Evolutionary conservation across 805 yeast species (phyloP).

Genomic region (Yarrowia yakushimensis): DNA sequence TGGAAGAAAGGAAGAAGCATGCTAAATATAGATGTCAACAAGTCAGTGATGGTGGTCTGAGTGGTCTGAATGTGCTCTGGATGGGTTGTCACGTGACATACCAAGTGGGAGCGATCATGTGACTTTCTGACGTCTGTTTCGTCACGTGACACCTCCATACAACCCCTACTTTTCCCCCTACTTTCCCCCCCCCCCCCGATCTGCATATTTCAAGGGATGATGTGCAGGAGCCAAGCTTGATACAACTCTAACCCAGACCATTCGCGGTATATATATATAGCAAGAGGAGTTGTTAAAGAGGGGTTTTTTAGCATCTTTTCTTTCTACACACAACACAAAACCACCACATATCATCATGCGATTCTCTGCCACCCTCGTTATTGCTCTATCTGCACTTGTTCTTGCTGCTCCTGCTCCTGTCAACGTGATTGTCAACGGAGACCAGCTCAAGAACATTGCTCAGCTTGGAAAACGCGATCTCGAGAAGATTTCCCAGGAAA

Average conservation of each 20-base stretch:
- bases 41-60: too few species aligned
- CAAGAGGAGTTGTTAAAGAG: too few species aligned
- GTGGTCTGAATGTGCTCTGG: too few species aligned
- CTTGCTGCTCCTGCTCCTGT: slow-evolving; percentile 15
- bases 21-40: too few species aligned
- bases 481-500: not conserved
- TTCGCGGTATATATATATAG: not conserved
- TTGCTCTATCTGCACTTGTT: not conserved
- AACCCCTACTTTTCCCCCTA: not conserved
- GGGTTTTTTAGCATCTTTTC: not conserved
- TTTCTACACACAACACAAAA: not conserved
- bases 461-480: not conserved
- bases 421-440: slow-evolving; percentile 4
- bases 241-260: not conserved
- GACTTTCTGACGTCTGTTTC: not conserved
- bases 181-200: not conserved
- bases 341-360: not conserved
- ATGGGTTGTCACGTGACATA: too few species aligned
- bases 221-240: slow-evolving; percentile 15
- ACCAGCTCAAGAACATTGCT: not conserved
- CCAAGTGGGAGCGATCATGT: too few species aligned
- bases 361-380: not conserved
- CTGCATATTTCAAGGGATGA: not conserved
- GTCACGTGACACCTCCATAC: not conserved
- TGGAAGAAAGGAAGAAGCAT: too few species aligned